Percentiles rank a stretch among this genome's conserved stretches.
These are phyloP conservation scores for Multifurca ochricompacta DNA, from an alignment of 768 basidiomycete genomes.

Conservation along the genomic window DNA sequence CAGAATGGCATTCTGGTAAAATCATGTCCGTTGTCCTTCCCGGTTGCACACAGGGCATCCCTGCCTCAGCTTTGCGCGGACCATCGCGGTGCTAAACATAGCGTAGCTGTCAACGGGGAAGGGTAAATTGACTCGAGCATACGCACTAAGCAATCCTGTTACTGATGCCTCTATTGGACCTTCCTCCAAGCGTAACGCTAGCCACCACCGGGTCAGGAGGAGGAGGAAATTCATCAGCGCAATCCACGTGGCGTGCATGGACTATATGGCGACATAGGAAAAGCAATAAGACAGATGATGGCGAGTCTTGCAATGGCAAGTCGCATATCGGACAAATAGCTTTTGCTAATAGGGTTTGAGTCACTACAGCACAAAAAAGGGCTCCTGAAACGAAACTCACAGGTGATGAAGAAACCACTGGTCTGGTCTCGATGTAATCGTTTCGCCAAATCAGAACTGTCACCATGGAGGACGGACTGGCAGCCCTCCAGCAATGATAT, in stretches of 20 bases:
- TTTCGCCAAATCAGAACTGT: conserved; percentile 64
- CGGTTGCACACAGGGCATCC: conserved; percentile 77
- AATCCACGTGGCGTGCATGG: conserved; percentile 71
- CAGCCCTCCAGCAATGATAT: conserved; percentile 91
- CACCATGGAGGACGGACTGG: conserved; percentile 76
- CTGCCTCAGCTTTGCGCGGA: conserved; percentile 52
- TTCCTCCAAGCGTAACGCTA: conserved; percentile 35
- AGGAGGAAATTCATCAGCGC: conserved; percentile 52
- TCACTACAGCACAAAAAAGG: background rate
- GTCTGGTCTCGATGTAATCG: conserved; percentile 70
- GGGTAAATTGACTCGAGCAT: background rate
- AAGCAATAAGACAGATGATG: conserved; percentile 56
- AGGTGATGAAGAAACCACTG: conserved; percentile 66
- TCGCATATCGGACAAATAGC: conserved; percentile 61
- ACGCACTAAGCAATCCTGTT: conserved; percentile 72
- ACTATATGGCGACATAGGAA: conserved; percentile 88
- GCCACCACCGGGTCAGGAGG: conserved; percentile 49
- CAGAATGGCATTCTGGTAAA: background rate
- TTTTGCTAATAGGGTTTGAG: conserved; percentile 39
- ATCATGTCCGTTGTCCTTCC: conserved; percentile 38
- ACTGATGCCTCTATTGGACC: conserved; percentile 41
- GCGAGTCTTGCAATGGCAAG: conserved; percentile 46
- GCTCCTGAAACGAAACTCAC: conserved; percentile 42
- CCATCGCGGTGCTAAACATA: conserved; percentile 52
- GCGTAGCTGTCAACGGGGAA: background rate